These are phyloP conservation scores for Cyberlindnera misumaiensis DNA, from an alignment of 805 yeast species.

Conservation along the genomic window DNA sequence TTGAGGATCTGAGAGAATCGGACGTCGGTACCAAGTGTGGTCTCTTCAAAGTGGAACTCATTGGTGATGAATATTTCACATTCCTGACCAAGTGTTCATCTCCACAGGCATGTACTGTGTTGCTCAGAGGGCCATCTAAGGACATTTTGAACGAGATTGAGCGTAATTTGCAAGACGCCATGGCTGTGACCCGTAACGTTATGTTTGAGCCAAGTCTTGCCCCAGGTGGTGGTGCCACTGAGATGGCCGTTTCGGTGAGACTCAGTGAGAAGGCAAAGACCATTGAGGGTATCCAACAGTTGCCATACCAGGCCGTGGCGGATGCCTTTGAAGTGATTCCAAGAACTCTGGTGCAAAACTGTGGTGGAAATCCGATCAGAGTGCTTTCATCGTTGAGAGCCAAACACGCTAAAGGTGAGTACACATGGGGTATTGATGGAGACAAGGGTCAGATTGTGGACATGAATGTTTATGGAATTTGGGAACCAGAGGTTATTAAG, in stretches of 20 bases:
- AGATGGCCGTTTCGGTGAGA: conserved; percentile 92
- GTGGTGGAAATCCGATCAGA: conserved; percentile 95
- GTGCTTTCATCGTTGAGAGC: conserved; percentile 88
- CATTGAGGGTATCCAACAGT: conserved; percentile 91
- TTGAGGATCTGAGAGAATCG: conserved; percentile 86
- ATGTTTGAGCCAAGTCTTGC: conserved; percentile 89
- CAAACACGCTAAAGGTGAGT: conserved; percentile 85
- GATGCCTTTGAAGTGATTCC: conserved; percentile 99
- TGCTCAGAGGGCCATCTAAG: conserved; percentile 94
- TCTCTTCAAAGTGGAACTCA: conserved; percentile 83
- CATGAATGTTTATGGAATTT: conserved; percentile 91
- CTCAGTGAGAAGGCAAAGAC: conserved; percentile 86
- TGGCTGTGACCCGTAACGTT: conserved; percentile 95
- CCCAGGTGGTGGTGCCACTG: conserved; percentile 99
- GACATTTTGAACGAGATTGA: conserved; percentile 95
- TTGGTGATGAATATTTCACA: conserved; percentile 96
- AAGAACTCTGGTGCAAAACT: conserved; percentile 92
- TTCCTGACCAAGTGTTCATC: conserved; percentile 71
- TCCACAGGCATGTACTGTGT: conserved; percentile 90
- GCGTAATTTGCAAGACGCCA: conserved; percentile 95
- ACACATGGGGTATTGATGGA: conserved; percentile 90
- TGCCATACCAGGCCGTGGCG: conserved; percentile 98
- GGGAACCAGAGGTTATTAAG: conserved; percentile 99
- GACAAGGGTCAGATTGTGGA: conserved; percentile 90
- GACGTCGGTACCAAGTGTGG: conserved; percentile 91